A percentile compares a stretch with the other conserved stretches of the same genome.
Conservation (phyloP, 345 rosid genomes). For the Arabidopsis thaliana region TAIR10.1 NC_003075.7:618501-619000, state of each 20-base stretch:
- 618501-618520: too few relatives aligned
- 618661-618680: neutral
- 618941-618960: too few relatives aligned
- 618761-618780: conserved; percentile 15
- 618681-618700: neutral
- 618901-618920: conserved; percentile 8
- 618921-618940: neutral
- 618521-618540: neutral
- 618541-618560: neutral
- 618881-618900: neutral
- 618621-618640: neutral
- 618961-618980: neutral
- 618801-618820: neutral
- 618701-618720: neutral
- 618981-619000: neutral
- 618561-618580: neutral
- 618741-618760: neutral
- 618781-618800: neutral
- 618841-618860: conserved; percentile 4
- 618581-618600: neutral
- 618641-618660: neutral
- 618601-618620: neutral
- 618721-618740: neutral
- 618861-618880: conserved; percentile 1
- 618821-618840: conserved; percentile 6